Base-by-base conservation (phyloP, 352 stramenopile species). In the Elongisporangium undulatum region DNA sequence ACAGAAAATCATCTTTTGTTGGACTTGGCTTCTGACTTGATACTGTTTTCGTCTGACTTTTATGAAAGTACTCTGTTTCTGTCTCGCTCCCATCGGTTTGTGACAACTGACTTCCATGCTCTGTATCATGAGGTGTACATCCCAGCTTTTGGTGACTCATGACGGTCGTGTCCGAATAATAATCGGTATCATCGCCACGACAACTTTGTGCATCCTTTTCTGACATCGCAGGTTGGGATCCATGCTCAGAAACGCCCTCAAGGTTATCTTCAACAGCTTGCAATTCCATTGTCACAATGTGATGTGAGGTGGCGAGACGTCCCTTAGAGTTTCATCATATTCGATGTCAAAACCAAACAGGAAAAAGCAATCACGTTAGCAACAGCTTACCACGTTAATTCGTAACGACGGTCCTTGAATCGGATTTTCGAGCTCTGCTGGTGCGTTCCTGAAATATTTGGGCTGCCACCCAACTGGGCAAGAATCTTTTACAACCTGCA, bases 401-500 rank as follows among this genome's bases (percentile, higher is more conserved):
- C 66, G 75, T n/a, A 77, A 52, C 0, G 68, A 71, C 4, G 58
- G 52, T 22, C 49, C 49, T 20, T 51, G 53, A 34, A 73, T 58
- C 22, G 61, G 52, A 12, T 64, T 61, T n/a, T 49, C 23, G 34
- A 68, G 68, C 15, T 66, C 56, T 10, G 20, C 15, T 4, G 62
- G 22, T 13, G 56, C 29, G 8, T 39, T 49, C 34, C 66, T 53
- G 53, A 80, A 80, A 56, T 73, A 67, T 39, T 74, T 66, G n/a
- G 68, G 68, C 22, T 75, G 65, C 72, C 72, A 80, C 23, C 55
- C 61, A 22, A 51, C 17, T 16, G 72, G 72, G 19, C 68, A 75
- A 15, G 26, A 23, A 39, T 59, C 54, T 64, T 24, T 45, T 9
- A 66, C 51, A 61, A 5, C 23, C 20, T 22, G 22, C 21, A 17